These are phyloP conservation scores for Diplogelasinospora grovesii DNA, from an alignment of 495 filamentous ascomycete genomes.

Conservation along the genomic window DNA sequence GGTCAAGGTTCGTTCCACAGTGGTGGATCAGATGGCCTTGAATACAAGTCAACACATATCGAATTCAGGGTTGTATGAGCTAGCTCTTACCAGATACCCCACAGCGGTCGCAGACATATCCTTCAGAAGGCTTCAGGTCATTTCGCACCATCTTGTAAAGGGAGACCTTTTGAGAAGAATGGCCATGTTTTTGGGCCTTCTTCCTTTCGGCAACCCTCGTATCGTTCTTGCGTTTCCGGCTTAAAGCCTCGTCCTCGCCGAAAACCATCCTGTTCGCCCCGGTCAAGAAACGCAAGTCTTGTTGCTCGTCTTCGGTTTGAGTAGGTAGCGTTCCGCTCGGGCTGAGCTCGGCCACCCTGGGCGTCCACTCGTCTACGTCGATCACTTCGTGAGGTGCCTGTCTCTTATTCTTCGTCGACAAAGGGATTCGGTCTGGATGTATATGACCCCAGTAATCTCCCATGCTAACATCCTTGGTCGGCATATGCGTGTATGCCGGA, in stretches of 20 bases:
- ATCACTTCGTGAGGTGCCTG: background rate
- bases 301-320: background rate
- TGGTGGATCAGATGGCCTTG: constrained; percentile 33
- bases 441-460: too few relatives aligned
- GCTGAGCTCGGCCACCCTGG: background rate
- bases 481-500: too few relatives aligned
- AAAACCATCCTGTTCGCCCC: constrained; percentile 16
- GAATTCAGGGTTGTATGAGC: background rate
- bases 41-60: background rate
- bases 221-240: background rate
- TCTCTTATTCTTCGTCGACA: constrained; percentile 2
- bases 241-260: background rate
- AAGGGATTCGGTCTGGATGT: constrained; percentile 15
- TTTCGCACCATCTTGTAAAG: too few relatives aligned
- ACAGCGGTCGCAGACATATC: constrained; percentile 33
- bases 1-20: constrained; percentile 39
- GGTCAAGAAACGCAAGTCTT: constrained; percentile 11
- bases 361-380: constrained; percentile 1
- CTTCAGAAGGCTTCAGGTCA: too few relatives aligned
- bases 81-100: constrained; percentile 21
- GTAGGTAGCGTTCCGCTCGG: background rate
- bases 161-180: too few relatives aligned
- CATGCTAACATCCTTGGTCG: too few relatives aligned
- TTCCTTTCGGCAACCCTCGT: background rate
- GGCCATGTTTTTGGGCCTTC: too few relatives aligned